Evolutionary conservation across 257 asterid genomes (phyloP).

Genomic region (Salvia rosmarinus): DNA sequence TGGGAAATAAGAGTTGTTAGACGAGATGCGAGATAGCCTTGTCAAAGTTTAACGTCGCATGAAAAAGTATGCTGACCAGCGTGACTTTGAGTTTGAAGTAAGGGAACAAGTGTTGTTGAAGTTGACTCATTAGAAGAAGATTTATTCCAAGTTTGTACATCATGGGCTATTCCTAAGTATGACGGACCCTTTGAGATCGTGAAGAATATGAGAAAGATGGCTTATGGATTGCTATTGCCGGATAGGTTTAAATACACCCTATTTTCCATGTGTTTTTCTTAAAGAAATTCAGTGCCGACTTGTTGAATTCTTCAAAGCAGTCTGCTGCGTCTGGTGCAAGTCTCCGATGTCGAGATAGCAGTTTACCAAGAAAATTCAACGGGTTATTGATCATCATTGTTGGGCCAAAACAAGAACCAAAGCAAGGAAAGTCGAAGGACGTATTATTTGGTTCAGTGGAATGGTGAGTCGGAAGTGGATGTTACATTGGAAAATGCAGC

Average conservation of each 20-base stretch:
- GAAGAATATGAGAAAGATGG: not conserved
- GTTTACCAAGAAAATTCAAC: too few species aligned
- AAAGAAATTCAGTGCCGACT: too few species aligned
- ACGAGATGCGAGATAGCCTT: too few species aligned
- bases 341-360: too few species aligned
- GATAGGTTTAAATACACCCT: too few species aligned
- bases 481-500: not conserved
- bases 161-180: not conserved
- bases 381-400: too few species aligned
- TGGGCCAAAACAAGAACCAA: not conserved
- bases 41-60: too few species aligned
- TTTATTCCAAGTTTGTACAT: not conserved
- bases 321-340: too few species aligned
- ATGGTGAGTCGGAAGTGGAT: not conserved
- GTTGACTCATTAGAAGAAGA: not conserved
- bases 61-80: too few species aligned
- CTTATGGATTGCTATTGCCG: not conserved
- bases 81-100: not conserved
- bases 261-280: too few species aligned
- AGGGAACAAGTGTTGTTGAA: too few species aligned
- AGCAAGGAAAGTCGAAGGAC: not conserved
- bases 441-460: not conserved
- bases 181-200: not conserved
- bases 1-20: too few species aligned
- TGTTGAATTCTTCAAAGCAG: not conserved